Base-by-base conservation (phyloP, 1,139 yeast species). In the Geotrichum bryndzae region DNA sequence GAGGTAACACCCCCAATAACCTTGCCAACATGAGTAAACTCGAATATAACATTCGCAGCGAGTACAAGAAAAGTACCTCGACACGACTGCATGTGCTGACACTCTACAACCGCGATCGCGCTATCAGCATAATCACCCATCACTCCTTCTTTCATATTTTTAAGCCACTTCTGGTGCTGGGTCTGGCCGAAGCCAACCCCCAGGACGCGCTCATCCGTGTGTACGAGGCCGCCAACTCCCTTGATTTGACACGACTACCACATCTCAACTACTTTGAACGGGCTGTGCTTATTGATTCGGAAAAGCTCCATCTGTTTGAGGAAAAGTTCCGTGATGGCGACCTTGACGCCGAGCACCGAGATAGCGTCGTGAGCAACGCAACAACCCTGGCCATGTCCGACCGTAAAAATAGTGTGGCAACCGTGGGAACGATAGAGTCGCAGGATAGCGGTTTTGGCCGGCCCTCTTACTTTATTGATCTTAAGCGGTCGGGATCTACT, bases 111-210 rank as follows among this genome's bases (percentile, higher is more conserved):
- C 25, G 15, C 29, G 84, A 85, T 62, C 83, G 83, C 68, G 78
- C 86, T 29, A 73, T 85, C 65, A 80, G 85, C 23, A 77, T 85
- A 31, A 74, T 84, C 29, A 84, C 88, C 22, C 75, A 75, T 38
- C 76, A 80, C 57, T 72, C 80, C 6, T 83, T 76, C 69, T 82
- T 84, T 73, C 84, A 84, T 67, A 81, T 82, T 63, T 84, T 84
- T 72, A 82, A 81, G 70, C 88, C 89, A 2, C 72, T 85, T 62
- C 71, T 85, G 57, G 69, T 83, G 64, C 79, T 84, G 53, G 81
- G 86, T 25, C 75, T 84, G 66, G 87, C 84, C 68, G 76, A 76
- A 55, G 73, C 60, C 13, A 23, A 56, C 74, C 58, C 71, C 74
- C 64, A 63, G 65, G 57, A 54, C 65, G 23, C 72, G 75, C 1